Evolutionary conservation across 1,284 basidiomycete species (phyloP).

Genomic region (Leccinum huronense): DNA sequence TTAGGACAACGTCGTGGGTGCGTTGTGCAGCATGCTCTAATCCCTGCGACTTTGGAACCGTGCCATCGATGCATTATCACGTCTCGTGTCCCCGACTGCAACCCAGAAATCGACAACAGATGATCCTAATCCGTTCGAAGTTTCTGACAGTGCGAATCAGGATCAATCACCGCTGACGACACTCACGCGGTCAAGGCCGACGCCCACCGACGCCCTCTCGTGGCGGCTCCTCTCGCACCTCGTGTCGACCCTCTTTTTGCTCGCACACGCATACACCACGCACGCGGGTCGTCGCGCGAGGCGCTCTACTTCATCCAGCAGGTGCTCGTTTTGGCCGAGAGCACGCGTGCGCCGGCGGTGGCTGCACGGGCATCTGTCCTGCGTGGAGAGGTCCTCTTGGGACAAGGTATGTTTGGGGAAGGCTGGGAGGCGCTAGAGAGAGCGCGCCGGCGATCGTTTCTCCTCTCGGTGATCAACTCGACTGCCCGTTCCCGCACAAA

Average conservation of each 20-base stretch:
- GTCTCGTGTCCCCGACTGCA: slow-evolving; percentile 45
- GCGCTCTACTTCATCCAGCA: slow-evolving; percentile 80
- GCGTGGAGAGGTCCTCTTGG: slow-evolving; percentile 67
- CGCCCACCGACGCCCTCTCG: slow-evolving; percentile 55
- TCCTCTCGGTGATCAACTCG: slow-evolving; percentile 75
- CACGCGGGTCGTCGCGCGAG: slow-evolving; percentile 77
- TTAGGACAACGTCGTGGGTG: slow-evolving; percentile 65
- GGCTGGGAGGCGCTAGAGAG: slow-evolving; percentile 49
- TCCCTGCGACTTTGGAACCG: slow-evolving; percentile 80
- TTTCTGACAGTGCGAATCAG: slow-evolving; percentile 36
- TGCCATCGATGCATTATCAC: slow-evolving; percentile 67
- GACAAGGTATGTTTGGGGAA: slow-evolving; percentile 57
- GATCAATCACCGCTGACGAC: slow-evolving; percentile 33
- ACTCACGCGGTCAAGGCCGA: slow-evolving; percentile 8
- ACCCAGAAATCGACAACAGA: slow-evolving; percentile 32
- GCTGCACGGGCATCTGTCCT: slow-evolving; percentile 61
- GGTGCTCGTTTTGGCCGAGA: slow-evolving; percentile 64
- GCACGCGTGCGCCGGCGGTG: slow-evolving; percentile 64
- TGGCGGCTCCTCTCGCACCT: slow-evolving; percentile 76
- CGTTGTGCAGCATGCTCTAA: slow-evolving; percentile 64
- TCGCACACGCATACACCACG: slow-evolving; percentile 60
- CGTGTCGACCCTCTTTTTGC: slow-evolving; percentile 59
- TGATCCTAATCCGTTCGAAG: slow-evolving; percentile 61
- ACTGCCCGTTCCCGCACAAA: slow-evolving; percentile 68
- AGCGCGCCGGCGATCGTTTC: slow-evolving; percentile 66